These are phyloP conservation scores for Tirmania nivea DNA, from an alignment of 495 filamentous ascomycete genomes.

Conservation along the genomic window DNA sequence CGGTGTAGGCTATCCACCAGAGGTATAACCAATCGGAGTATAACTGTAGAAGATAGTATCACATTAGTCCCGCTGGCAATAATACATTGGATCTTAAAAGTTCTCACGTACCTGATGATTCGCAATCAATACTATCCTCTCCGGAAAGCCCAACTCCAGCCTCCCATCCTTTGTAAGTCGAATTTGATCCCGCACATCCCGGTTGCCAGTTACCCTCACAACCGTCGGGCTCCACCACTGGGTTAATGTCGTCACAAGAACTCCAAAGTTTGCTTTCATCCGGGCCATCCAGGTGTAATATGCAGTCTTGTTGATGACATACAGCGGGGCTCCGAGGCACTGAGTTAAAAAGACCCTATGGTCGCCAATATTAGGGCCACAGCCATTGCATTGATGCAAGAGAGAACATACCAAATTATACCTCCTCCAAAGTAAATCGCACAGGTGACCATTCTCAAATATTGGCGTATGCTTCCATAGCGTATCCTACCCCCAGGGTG, in stretches of 20 bases:
- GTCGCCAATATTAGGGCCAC: not conserved
- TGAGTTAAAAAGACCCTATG: slow-evolving; percentile 11
- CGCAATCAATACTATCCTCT: slow-evolving; percentile 56
- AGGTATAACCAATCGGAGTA: slow-evolving; percentile 81
- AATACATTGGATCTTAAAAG: not conserved
- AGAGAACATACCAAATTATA: slow-evolving; percentile 13
- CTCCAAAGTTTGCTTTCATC: slow-evolving; percentile 54
- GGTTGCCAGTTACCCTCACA: slow-evolving; percentile 56
- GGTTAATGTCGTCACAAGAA: slow-evolving; percentile 52
- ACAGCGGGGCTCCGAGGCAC: slow-evolving; percentile 40
- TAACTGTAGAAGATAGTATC: slow-evolving; percentile 24
- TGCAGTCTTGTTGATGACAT: slow-evolving; percentile 42
- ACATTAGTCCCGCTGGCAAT: not conserved
- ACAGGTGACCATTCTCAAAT: slow-evolving; percentile 13
- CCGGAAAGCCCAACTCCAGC: slow-evolving; percentile 51
- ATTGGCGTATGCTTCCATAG: slow-evolving; percentile 15
- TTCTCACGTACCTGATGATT: slow-evolving; percentile 46
- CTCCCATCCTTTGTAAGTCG: slow-evolving; percentile 39
- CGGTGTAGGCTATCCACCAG: slow-evolving; percentile 69
- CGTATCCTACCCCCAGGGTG: slow-evolving; percentile 14
- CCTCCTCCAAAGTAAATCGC: slow-evolving; percentile 12
- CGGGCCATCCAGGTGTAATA: slow-evolving; percentile 62
- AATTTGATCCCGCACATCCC: slow-evolving; percentile 47
- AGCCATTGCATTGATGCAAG: not conserved
- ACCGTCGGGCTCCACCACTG: slow-evolving; percentile 62